Evolutionary conservation across 192 early-diverging fungal species (phyloP).

Genomic region (Coemansia sp.): DNA sequence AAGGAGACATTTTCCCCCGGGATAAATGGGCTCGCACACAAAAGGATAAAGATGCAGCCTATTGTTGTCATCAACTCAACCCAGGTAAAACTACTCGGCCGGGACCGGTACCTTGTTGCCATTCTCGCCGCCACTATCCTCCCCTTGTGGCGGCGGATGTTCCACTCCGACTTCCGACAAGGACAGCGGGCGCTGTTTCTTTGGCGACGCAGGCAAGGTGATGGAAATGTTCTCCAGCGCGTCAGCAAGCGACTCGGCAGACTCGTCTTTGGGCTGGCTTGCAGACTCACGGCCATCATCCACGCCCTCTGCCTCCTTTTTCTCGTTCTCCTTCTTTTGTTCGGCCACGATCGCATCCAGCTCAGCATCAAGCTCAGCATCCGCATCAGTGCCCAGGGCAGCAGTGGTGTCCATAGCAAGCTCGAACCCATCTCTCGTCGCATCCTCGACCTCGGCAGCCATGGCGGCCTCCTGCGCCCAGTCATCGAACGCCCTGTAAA

Average conservation of each 20-base stretch:
- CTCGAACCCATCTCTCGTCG: slow-evolving; percentile 8
- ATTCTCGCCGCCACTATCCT: background rate
- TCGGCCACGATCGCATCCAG: slow-evolving; percentile 33
- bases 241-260: slow-evolving; percentile 13
- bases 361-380: slow-evolving; percentile 38
- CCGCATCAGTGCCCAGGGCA: slow-evolving; percentile 10
- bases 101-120: background rate
- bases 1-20: no score
- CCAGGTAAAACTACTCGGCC: background rate
- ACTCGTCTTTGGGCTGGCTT: background rate
- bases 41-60: no score
- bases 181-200: background rate
- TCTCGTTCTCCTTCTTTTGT: background rate
- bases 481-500: slow-evolving; percentile 19
- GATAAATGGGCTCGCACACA: no score
- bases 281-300: background rate
- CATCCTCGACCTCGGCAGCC: slow-evolving; percentile 19
- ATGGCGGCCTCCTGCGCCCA: slow-evolving; percentile 32
- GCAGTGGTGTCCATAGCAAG: background rate
- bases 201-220: background rate
- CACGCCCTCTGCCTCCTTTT: background rate
- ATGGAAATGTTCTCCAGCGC: slow-evolving; percentile 17
- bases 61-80: no score
- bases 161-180: background rate
- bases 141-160: background rate